Evolutionary conservation across 331 rosid genomes (phyloP), one percentile per base, ranked within the genome.

Genomic region (Malus hybrid): DNA sequence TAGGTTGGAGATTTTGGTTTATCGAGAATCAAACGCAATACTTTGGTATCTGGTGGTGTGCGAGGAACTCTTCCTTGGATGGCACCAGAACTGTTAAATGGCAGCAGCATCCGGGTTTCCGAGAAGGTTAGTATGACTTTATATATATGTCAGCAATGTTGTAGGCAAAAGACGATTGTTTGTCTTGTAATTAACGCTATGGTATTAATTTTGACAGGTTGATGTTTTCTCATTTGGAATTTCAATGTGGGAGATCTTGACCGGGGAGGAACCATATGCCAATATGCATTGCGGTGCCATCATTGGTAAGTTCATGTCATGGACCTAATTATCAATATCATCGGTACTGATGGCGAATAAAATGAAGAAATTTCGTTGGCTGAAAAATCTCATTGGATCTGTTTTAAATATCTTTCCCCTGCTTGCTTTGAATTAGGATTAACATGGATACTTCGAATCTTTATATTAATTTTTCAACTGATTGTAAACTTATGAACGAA

Each of bases 241-340:
- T 82, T 89, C 95, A 70, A 82, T 87, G 95, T 87, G 95, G 95
- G 95, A 89, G 82, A 69, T 89, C 73, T 70, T 87, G 85, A 89
- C 92, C 30, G 95, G 90, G 72, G 95, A 87, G 78, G 95, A 89
- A 73, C 95, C 92, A 33, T 89, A 89, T 66, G 90, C 88, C 66
- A 87, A 89, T 79, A 87, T 89, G 95, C 95, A 89, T 70, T 89
- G 95, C 79, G 95, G 95, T 63, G 92, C 92, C 78, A 87, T 89
- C 29, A 28, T 28, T 28, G 29, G 29, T 28, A 28, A 28, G 29
- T 28, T 28, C 3, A 28, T 28, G 29, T 28, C 29, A 28, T 28
- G 29, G 29, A 28, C 29, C 24, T 24, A 24, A 24, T 24, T 24
- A 24, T 24, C 24, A 24, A 24, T 24, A 24, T 24, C 1, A 24